phyloP scores from a whole-genome alignment of 2,329 filamentous ascomycete genomes.

The Verticillium tricorpus region DNA sequence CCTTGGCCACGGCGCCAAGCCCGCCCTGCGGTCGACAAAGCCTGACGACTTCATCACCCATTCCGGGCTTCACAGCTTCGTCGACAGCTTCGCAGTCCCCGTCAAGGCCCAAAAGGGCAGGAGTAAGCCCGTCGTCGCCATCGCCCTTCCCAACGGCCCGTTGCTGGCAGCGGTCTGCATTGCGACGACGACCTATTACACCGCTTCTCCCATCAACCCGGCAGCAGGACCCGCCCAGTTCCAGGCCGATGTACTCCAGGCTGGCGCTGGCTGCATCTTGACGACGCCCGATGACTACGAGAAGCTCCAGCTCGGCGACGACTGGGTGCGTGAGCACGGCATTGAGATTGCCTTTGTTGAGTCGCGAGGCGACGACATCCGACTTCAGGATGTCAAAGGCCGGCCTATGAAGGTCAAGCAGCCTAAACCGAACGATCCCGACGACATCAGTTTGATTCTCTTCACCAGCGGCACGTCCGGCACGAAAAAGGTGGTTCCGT shows the following conservation, averaged over 20 bases:
- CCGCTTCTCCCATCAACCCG: constrained; percentile 46
- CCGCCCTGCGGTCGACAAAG: constrained; percentile 22
- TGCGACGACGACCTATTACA: constrained; percentile 45
- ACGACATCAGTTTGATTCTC: constrained; percentile 46
- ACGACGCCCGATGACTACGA: constrained; percentile 34
- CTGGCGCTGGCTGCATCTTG: constrained; percentile 40
- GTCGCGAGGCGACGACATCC: constrained; percentile 30
- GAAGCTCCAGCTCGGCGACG: constrained; percentile 29
- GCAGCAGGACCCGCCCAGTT: constrained; percentile 45
- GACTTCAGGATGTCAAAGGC: constrained; percentile 16
- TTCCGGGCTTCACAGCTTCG: constrained; percentile 23
- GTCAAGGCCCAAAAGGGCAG: constrained; percentile 4
- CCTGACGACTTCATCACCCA: constrained; percentile 24
- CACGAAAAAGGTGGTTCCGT: constrained; percentile 54
- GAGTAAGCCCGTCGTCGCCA: constrained; percentile 39
- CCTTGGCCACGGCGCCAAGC: constrained; percentile 18
- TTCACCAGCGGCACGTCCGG: constrained; percentile 56
- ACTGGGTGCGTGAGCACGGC: constrained; percentile 22
- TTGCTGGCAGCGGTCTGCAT: constrained; percentile 45
- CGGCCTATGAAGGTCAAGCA: constrained; percentile 5
- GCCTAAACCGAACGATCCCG: constrained; percentile 31
- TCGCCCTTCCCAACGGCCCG: constrained; percentile 49
- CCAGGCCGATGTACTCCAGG: constrained; percentile 42
- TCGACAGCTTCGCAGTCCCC: constrained; percentile 27
- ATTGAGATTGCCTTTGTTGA: constrained; percentile 35